These are phyloP conservation scores for Penicillium sumatraense DNA, from an alignment of 2,329 filamentous ascomycete genomes.

Conservation along the genomic window DNA sequence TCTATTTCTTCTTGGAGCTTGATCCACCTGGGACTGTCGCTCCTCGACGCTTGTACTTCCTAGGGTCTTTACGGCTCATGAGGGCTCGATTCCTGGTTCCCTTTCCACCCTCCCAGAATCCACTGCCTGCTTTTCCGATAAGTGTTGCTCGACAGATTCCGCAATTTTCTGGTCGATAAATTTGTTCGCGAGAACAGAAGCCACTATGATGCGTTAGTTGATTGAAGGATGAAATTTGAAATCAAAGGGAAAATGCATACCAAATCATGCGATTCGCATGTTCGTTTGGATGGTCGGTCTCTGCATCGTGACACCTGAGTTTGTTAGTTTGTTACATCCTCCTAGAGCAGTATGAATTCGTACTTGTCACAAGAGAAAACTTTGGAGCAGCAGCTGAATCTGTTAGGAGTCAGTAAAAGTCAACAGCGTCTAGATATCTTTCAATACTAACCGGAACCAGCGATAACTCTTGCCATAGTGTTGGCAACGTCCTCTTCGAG, in stretches of 20 bases:
- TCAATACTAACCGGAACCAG: conserved; percentile 56
- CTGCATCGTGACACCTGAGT: conserved; percentile 71
- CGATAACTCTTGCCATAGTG: conserved; percentile 61
- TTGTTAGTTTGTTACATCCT: conserved; percentile 7
- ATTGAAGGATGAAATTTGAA: background rate
- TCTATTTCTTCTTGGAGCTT: conserved; percentile 36
- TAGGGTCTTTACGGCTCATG: conserved; percentile 78
- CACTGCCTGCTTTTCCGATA: conserved; percentile 67
- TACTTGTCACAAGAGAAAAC: conserved; percentile 63
- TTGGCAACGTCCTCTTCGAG: conserved; percentile 56
- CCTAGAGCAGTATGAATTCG: conserved; percentile 16
- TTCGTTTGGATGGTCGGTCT: conserved; percentile 74
- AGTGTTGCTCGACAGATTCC: conserved; percentile 72
- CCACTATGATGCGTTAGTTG: conserved; percentile 47
- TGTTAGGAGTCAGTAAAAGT: conserved; percentile 27
- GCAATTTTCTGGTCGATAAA: conserved; percentile 77
- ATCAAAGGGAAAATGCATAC: conserved; percentile 35
- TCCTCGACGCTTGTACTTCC: conserved; percentile 70
- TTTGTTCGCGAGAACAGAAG: conserved; percentile 79
- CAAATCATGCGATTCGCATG: conserved; percentile 86
- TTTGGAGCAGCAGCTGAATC: conserved; percentile 62
- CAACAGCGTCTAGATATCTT: background rate
- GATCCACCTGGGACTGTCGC: conserved; percentile 38
- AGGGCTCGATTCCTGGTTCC: conserved; percentile 72
- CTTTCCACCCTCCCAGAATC: conserved; percentile 88